These are phyloP conservation scores for Nasturtium officinale DNA, from an alignment of 345 rosid genomes.

Conservation along the genomic window DNA sequence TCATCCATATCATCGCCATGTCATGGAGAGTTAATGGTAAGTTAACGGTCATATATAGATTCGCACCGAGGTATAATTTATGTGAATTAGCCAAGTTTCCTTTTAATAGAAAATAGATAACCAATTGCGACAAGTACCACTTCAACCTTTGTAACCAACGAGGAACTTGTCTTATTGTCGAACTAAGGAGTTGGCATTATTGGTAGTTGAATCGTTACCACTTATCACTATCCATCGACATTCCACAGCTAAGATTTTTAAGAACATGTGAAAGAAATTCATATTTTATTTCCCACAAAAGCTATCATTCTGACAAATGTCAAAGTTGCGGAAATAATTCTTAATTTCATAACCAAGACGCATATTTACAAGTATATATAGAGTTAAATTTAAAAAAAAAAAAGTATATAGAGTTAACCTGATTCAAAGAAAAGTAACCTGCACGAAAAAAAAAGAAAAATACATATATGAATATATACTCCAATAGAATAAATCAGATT, in stretches of 20 bases:
- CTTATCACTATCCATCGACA: slow-evolving; percentile 23
- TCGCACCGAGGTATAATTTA: too few species aligned
- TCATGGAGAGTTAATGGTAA: too few species aligned
- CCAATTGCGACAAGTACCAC: slow-evolving; percentile 18
- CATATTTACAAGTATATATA: not conserved
- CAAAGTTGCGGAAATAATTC: not conserved
- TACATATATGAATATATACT: too few species aligned
- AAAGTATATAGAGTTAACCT: not conserved
- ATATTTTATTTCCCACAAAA: too few species aligned
- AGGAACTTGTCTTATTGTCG: slow-evolving; percentile 32
- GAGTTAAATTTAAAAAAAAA: not conserved
- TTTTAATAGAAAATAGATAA: not conserved
- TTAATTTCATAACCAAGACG: not conserved
- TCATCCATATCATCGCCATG: too few species aligned
- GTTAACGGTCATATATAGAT: too few species aligned
- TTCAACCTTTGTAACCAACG: slow-evolving; percentile 36
- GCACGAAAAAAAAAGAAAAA: too few species aligned
- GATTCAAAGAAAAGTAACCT: too few species aligned
- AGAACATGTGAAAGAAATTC: not conserved
- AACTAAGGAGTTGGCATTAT: slow-evolving; percentile 32
- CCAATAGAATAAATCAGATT: too few species aligned
- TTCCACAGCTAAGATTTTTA: slow-evolving; percentile 8
- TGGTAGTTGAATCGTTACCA: slow-evolving; percentile 28
- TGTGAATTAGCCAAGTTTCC: too few species aligned
- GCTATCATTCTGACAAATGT: not conserved